Percentiles rank a stretch among this genome's conserved stretches.
These are phyloP conservation scores for Petunia secreta DNA, from an alignment of 257 asterid genomes.

Conservation along the genomic window DNA sequence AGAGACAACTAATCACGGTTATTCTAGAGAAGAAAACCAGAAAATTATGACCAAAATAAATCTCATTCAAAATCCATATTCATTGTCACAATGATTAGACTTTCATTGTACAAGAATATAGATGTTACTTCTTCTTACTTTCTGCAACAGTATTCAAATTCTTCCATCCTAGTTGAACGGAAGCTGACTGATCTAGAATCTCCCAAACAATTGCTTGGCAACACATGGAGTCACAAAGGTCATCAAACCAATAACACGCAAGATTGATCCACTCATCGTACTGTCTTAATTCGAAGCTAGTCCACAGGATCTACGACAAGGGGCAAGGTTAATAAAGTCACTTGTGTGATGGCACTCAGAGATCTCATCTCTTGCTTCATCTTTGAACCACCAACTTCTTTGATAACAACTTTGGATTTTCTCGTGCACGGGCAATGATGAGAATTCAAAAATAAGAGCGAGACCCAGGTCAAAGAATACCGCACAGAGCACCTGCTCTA, in stretches of 20 bases:
- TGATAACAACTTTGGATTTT: conserved; percentile 58
- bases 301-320: conserved; percentile 67
- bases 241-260: conserved; percentile 65
- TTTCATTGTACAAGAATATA: neutral
- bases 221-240: conserved; percentile 42
- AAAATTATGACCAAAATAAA: neutral
- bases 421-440: conserved; percentile 45
- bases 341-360: conserved; percentile 70
- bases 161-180: conserved; percentile 42
- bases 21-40: neutral
- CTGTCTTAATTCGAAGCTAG: conserved; percentile 52
- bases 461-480: neutral
- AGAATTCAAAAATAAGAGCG: neutral
- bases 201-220: conserved; percentile 56
- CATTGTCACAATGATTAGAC: neutral
- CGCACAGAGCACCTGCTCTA: too few relatives aligned
- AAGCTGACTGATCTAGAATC: conserved; percentile 64
- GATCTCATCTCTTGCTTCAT: conserved; percentile 81
- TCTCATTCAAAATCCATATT: neutral
- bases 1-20: neutral
- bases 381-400: conserved; percentile 69
- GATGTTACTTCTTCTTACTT: neutral
- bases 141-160: neutral
- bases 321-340: conserved; percentile 41
- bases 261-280: conserved; percentile 56